Base-by-base conservation (phyloP, 306 rosid genomes). In the Quercus rubra region DNA sequence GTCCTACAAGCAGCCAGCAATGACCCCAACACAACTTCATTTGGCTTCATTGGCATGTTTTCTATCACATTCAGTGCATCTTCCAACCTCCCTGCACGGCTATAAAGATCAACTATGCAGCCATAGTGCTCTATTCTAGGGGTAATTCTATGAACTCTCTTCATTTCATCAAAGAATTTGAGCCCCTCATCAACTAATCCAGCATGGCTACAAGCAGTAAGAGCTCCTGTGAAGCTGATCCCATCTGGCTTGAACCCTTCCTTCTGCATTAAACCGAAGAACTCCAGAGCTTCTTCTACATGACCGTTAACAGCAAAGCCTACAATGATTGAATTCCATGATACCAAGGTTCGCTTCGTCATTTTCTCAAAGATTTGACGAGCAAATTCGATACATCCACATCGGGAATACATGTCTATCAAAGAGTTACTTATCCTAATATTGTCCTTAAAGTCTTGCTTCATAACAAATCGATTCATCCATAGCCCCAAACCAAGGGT, bases 291-390 rank as follows among this genome's bases (percentile, higher is more conserved):
- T 81, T 92, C 97, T 41, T 87, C 88, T 8, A 97, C 93, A 23
- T 69, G 85, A 52, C 99, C 97, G 71, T 94, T 92, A 55, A 81
- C 73, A 3, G 99, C 97, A 67, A 88, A 92, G 41, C 97, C 99
- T 10, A 92, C 90, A 71, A 94, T 90, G 74, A 91, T 90, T 3
- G 97, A 94, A 83, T 91, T 94, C 99, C 99, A 94, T 0, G 97
- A 88, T 18, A 94, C 99, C 74, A 92, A 75, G 4, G 87, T 90
- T 71, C 88, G 74, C 0, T 77, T 54, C 3, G 71, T 57, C 95
- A 92, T 91, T 59, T 77, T 76, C 56, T 89, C 84, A 46, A 94
- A 94, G 17, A 94, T 86, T 62, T 90, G 92, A 23, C 79, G 87
- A 66, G 99, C 92, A 82, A 91, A 79, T 58, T 79, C 87, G 57